Percentiles rank a stretch among this genome's conserved stretches.
These are phyloP conservation scores for Farysia itapuensis DNA, from an alignment of 1,284 basidiomycete species.

Conservation along the genomic window DNA sequence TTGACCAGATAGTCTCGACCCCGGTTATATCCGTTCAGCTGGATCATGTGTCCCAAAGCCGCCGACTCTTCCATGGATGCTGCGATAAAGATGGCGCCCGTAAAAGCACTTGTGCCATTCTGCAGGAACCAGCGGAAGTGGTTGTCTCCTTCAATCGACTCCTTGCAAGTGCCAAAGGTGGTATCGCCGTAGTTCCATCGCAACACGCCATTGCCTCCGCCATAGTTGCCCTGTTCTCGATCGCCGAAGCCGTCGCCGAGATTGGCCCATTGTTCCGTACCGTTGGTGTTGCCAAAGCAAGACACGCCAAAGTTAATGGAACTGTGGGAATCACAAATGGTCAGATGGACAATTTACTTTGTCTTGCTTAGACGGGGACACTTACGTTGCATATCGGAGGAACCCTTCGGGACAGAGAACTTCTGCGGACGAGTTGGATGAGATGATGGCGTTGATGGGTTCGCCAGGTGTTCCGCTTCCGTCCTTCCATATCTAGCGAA, in stretches of 20 bases:
- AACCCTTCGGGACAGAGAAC: constrained; percentile 54
- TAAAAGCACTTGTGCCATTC: constrained; percentile 68
- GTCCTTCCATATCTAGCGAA: constrained; percentile 29
- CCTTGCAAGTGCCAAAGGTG: constrained; percentile 60
- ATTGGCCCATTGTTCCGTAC: constrained; percentile 44
- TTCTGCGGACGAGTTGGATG: constrained; percentile 35
- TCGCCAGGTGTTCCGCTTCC: constrained; percentile 41
- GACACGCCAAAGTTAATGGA: constrained; percentile 58
- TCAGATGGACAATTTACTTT: constrained; percentile 1
- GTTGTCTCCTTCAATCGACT: constrained; percentile 83
- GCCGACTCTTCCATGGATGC: constrained; percentile 45
- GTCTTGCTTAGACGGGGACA: background rate
- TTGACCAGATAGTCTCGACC: constrained; percentile 71
- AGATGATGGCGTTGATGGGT: constrained; percentile 57
- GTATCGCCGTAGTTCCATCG: constrained; percentile 51
- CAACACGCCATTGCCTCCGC: constrained; percentile 47
- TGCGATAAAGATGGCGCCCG: constrained; percentile 81
- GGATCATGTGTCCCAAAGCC: constrained; percentile 37
- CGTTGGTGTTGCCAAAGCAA: constrained; percentile 54
- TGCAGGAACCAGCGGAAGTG: constrained; percentile 91
- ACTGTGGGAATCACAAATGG: constrained; percentile 5
- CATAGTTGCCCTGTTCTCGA: constrained; percentile 40
- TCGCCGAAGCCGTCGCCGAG: constrained; percentile 45
- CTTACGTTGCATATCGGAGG: constrained; percentile 52
- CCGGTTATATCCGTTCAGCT: constrained; percentile 47